Evolutionary conservation across 805 yeast species (phyloP).

Genomic region (Wickerhamomyces chambardii): DNA sequence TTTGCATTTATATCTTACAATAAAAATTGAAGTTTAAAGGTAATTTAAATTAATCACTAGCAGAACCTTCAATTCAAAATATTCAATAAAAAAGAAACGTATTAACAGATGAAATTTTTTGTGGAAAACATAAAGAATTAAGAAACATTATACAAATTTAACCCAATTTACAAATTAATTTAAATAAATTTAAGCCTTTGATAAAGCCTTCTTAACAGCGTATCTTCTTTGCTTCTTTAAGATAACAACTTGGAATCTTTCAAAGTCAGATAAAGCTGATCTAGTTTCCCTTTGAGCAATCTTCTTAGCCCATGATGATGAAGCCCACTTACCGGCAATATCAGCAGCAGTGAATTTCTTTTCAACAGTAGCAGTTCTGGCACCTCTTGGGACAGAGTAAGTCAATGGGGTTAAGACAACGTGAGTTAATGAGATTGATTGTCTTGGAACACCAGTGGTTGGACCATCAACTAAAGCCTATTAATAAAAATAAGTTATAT

Average conservation of each 20-base stretch:
- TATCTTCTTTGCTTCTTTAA: conserved; percentile 96
- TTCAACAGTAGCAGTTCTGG: conserved; percentile 74
- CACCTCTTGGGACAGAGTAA: conserved; percentile 89
- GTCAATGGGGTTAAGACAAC: conserved; percentile 91
- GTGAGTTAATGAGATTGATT: conserved; percentile 79
- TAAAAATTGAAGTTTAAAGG: no score
- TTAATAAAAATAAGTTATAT: conserved; percentile 1
- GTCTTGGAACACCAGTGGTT: conserved; percentile 80
- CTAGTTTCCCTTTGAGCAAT: conserved; percentile 93
- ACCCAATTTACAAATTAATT: no score
- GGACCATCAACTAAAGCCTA: conserved; percentile 97
- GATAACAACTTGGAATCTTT: conserved; percentile 98
- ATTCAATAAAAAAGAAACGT: no score
- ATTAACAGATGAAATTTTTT: no score
- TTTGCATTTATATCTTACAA: no score
- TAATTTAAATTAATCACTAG: no score
- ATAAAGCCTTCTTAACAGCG: conserved; percentile 92
- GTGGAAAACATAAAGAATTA: no score
- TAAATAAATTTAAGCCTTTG: conserved; percentile 69
- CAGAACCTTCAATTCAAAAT: no score
- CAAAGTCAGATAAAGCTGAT: conserved; percentile 90
- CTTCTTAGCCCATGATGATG: conserved; percentile 96
- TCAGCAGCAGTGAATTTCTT: conserved; percentile 94
- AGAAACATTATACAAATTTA: no score
- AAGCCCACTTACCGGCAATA: conserved; percentile 84